Evolutionary conservation across 352 stramenopile genomes (phyloP).

Genomic region (Phytophthora aleatoria): DNA sequence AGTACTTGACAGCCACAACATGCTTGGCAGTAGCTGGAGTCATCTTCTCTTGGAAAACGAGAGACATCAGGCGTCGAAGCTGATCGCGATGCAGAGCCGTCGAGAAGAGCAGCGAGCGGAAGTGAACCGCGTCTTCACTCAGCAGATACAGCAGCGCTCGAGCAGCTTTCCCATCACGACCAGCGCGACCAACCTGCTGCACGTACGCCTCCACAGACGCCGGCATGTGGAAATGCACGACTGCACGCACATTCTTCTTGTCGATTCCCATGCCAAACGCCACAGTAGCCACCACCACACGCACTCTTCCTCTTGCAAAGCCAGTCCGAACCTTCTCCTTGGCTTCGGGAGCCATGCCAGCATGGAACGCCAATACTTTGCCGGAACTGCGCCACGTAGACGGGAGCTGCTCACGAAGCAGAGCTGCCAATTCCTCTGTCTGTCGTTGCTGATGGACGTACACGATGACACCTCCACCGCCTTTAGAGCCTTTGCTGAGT

Average conservation of each 20-base stretch:
- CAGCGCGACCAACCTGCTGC: slow-evolving; percentile 96
- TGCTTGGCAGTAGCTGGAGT: slow-evolving; percentile 14
- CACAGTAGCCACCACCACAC: slow-evolving; percentile 96
- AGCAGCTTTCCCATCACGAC: slow-evolving; percentile 91
- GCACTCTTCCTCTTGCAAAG: slow-evolving; percentile 90
- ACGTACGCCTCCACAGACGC: slow-evolving; percentile 98
- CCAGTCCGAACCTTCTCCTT: slow-evolving; percentile 79
- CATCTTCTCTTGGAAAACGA: slow-evolving; percentile 41
- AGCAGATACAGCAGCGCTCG: slow-evolving; percentile 67
- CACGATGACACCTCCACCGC: slow-evolving; percentile 67
- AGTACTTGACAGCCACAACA: slow-evolving; percentile 36
- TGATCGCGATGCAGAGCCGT: slow-evolving; percentile 68
- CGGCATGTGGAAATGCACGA: slow-evolving; percentile 98
- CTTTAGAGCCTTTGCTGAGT: slow-evolving; percentile 31
- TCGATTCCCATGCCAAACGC: slow-evolving; percentile 99
- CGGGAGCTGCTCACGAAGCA: slow-evolving; percentile 65
- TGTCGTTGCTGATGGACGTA: slow-evolving; percentile 87
- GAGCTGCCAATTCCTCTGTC: slow-evolving; percentile 66
- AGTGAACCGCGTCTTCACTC: slow-evolving; percentile 65
- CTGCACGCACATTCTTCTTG: slow-evolving; percentile 97
- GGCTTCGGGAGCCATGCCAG: slow-evolving; percentile 84
- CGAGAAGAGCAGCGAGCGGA: slow-evolving; percentile 74
- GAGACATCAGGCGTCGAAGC: slow-evolving; percentile 45
- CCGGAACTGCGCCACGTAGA: slow-evolving; percentile 31
- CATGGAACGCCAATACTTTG: slow-evolving; percentile 92